phyloP scores from a whole-genome alignment of 805 yeast genomes.

The Zygosaccharomyces rouxii region DNA sequence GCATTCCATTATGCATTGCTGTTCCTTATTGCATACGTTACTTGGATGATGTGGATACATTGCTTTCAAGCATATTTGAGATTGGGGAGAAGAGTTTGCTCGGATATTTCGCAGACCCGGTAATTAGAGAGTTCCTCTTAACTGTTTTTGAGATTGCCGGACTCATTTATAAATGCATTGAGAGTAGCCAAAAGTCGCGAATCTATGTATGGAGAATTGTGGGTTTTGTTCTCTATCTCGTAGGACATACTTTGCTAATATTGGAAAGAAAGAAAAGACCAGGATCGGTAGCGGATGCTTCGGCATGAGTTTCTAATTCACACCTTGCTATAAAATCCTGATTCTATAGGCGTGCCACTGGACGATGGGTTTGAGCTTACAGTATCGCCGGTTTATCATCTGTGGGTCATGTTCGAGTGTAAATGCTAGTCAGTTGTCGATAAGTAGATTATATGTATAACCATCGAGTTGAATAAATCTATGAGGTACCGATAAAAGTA shows the following conservation, averaged over 20 bases:
- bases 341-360: no score
- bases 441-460: no score
- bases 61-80: background rate
- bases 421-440: no score
- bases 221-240: background rate
- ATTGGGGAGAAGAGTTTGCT: background rate
- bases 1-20: background rate
- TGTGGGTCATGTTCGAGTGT: no score
- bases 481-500: no score
- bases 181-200: background rate
- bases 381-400: no score
- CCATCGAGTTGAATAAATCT: no score
- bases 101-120: background rate
- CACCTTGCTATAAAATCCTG: no score
- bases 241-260: background rate
- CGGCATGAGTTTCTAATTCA: background rate
- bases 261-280: background rate
- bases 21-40: background rate
- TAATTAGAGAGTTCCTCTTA: background rate
- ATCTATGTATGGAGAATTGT: background rate
- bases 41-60: conserved; percentile 1
- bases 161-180: background rate
- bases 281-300: background rate
- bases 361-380: no score
- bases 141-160: background rate